Base-by-base conservation (phyloP, 2,329 filamentous ascomycete species). In the Calonectria crousiana region DNA sequence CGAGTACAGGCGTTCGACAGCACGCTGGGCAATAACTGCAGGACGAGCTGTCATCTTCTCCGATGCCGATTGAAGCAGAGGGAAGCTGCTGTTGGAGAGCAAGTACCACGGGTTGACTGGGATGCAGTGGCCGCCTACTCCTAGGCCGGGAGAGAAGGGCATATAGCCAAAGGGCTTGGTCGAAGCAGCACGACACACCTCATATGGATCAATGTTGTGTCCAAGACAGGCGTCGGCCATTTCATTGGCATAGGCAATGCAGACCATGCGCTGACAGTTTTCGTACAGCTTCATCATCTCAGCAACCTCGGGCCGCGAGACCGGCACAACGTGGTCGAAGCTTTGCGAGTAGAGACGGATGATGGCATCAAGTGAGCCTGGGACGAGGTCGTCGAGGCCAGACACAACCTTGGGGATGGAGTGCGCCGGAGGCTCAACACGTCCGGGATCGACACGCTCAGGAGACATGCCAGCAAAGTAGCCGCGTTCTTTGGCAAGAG, bases 271-370 rank as follows among this genome's bases (percentile, higher is more conserved):
- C 78, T 90, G 88, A 78, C 89, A 91, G 78, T 91, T 91, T 74
- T 91, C 89, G 77, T 90, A 91, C 16, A 91, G 82, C 81, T 91
- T 91, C 75, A 86, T 89, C 88, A 91, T 90, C 80, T 91, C 89
- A 1, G 89, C 89, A 1, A 90, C 88, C 77, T 91, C 89, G 1
- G 89, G 89, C 36, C 81, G 82, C 14, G 87, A 88, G 36, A 90
- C 89, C 0, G 86, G 84, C 9, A 90, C 83, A 8, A 90, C 83
- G 0, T 81, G 79, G 65, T 89, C 83, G 74, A 90, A 90, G 1
- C 86, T 87, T n/a, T 81, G 78, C 3, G 82, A 82, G 78, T 91
- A 91, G 5, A 90, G 79, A 9, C 80, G 77, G 9, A 79, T 73
- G 68, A 91, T 89, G 41, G 84, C 82, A 11, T 84, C 78, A 2